These are phyloP conservation scores for Colletotrichum australisinense DNA, from an alignment of 2,329 filamentous ascomycete species.

Conservation along the genomic window DNA sequence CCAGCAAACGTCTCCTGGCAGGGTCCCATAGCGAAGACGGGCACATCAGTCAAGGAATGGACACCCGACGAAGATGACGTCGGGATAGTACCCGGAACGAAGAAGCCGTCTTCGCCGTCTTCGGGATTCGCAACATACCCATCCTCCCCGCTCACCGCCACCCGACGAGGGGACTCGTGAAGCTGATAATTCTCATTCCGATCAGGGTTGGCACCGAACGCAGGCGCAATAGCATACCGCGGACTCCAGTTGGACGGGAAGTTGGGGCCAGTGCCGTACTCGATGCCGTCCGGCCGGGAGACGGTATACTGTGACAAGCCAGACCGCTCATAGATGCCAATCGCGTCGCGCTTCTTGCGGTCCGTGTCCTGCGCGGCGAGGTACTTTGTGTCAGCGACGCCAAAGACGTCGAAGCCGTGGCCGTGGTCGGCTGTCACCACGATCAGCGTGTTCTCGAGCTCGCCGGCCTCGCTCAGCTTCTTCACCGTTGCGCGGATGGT, in stretches of 20 bases:
- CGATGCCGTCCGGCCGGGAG: conserved; percentile 65
- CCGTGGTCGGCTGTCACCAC: conserved; percentile 90
- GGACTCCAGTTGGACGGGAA: conserved; percentile 90
- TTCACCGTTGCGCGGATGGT: conserved; percentile 80
- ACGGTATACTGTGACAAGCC: conserved; percentile 81
- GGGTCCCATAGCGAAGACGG: conserved; percentile 82
- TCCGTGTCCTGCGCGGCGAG: conserved; percentile 72
- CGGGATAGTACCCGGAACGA: conserved; percentile 81
- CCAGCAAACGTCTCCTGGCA: conserved; percentile 82
- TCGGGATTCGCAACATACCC: conserved; percentile 74
- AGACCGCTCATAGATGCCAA: conserved; percentile 79
- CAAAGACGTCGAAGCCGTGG: conserved; percentile 89
- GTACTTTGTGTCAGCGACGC: conserved; percentile 84
- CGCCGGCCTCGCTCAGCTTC: conserved; percentile 73
- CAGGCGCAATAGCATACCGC: conserved; percentile 83
- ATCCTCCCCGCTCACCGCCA: conserved; percentile 61
- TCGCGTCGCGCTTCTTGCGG: conserved; percentile 79
- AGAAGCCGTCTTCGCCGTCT: conserved; percentile 74
- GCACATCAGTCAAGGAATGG: conserved; percentile 83
- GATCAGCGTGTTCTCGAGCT: conserved; percentile 81
- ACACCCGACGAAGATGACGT: conserved; percentile 74
- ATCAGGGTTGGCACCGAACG: conserved; percentile 78
- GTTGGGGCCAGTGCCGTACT: conserved; percentile 78
- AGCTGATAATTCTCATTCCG: conserved; percentile 82
- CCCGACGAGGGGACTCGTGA: conserved; percentile 71